phyloP scores from a whole-genome alignment of 31 red algal species.

The Bonnemaisonia californica region DNA sequence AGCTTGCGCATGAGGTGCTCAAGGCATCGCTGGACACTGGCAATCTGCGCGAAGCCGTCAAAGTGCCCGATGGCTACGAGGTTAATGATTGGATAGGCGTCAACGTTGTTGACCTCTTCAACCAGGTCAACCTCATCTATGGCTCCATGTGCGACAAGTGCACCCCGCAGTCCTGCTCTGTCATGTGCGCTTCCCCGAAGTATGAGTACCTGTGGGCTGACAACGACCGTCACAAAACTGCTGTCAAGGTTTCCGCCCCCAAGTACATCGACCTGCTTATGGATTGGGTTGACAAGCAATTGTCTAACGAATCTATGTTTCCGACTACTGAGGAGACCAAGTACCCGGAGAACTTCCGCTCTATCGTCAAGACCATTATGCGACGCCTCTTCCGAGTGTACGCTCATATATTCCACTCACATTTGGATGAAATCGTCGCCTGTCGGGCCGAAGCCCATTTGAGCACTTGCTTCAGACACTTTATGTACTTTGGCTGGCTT shows the following conservation, averaged over 20 bases:
- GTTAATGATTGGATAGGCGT: slow-evolving; percentile 96
- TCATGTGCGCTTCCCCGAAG: slow-evolving; percentile 94
- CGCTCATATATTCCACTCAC: slow-evolving; percentile 94
- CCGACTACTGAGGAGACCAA: slow-evolving; percentile 63
- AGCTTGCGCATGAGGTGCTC: slow-evolving; percentile 81
- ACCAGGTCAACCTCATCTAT: slow-evolving; percentile 96
- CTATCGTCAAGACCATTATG: slow-evolving; percentile 90
- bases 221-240: slow-evolving; percentile 75
- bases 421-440: slow-evolving; percentile 88
- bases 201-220: slow-evolving; percentile 99
- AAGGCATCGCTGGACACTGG: slow-evolving; percentile 72
- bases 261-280: slow-evolving; percentile 93
- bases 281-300: slow-evolving; percentile 90
- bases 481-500: slow-evolving; percentile 92
- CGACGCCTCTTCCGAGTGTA: slow-evolving; percentile 92
- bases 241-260: slow-evolving; percentile 87
- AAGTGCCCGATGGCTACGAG: slow-evolving; percentile 91
- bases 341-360: slow-evolving; percentile 78
- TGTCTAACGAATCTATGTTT: slow-evolving; percentile 77
- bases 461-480: slow-evolving; percentile 95
- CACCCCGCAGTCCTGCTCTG: slow-evolving; percentile 86
- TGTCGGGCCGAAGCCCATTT: slow-evolving; percentile 91
- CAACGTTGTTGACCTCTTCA: slow-evolving; percentile 95
- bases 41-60: slow-evolving; percentile 84
- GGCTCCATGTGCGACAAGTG: slow-evolving; percentile 97